phyloP scores from a whole-genome alignment of 148 eudicot genomes.

The Chenopodium album region DNA sequence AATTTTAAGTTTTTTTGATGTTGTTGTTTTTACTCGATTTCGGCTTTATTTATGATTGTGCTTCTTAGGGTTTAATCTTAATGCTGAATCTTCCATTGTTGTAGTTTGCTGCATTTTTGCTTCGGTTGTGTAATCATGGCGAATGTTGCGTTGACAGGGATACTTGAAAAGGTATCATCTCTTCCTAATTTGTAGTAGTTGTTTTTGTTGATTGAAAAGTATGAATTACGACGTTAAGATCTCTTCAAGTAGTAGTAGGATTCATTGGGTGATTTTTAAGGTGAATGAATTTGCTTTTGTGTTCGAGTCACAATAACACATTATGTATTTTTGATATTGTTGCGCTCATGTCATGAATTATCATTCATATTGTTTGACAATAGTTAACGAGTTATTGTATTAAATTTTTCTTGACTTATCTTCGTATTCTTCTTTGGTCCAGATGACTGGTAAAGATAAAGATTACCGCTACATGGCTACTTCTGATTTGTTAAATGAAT shows the following conservation, averaged over 20 bases:
- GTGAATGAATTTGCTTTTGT: neutral
- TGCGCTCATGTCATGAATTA: too few relatives aligned
- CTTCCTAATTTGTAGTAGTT: neutral
- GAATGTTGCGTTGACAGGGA: constrained; percentile 60
- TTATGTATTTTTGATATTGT: neutral
- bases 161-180: constrained; percentile 79
- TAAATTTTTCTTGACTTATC: neutral
- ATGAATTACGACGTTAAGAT: neutral
- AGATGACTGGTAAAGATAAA: constrained; percentile 93
- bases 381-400: neutral
- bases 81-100: neutral
- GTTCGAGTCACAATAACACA: neutral
- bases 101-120: constrained; percentile 1
- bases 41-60: neutral
- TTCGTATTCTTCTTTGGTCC: constrained; percentile 1
- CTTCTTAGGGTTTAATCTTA: neutral
- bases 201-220: neutral
- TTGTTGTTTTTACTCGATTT: too few relatives aligned
- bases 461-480: constrained; percentile 97
- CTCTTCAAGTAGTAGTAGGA: neutral
- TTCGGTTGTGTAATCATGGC: constrained; percentile 52
- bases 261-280: neutral
- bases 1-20: too few relatives aligned
- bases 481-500: constrained; percentile 92
- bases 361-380: neutral